Conservation (phyloP, 2,329 filamentous ascomycete species). For the Nigrospora osmanthi region DNA sequence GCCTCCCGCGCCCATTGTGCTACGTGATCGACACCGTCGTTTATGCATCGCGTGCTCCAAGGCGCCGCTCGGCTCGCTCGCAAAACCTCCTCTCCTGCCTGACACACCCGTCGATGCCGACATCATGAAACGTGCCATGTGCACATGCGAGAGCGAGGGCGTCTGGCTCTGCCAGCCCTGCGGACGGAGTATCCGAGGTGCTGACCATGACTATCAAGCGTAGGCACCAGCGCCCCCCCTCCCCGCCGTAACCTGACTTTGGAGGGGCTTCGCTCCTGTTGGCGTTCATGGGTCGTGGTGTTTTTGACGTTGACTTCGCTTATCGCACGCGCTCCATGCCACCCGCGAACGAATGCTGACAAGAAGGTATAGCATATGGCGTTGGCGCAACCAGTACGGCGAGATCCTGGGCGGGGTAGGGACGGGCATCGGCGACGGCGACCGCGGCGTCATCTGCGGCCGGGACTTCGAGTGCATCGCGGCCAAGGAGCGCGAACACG, state of each 20-base stretch:
- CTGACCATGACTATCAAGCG: conserved; percentile 52
- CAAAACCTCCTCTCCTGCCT: conserved; percentile 34
- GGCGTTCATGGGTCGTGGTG: too few relatives aligned
- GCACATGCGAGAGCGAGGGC: conserved; percentile 43
- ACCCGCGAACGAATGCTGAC: too few relatives aligned
- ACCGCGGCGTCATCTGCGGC: conserved; percentile 82
- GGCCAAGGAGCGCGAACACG: conserved; percentile 69
- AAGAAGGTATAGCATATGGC: conserved; percentile 60
- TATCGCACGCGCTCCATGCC: too few relatives aligned
- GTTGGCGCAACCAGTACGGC: conserved; percentile 80
- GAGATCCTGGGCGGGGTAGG: conserved; percentile 74
- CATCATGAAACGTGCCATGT: conserved; percentile 48
- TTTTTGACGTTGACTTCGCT: too few relatives aligned
- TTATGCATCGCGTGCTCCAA: conserved; percentile 70
- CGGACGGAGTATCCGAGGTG: conserved; percentile 59
- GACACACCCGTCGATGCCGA: conserved; percentile 41
- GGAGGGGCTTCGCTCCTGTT: not conserved
- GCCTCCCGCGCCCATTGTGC: conserved; percentile 57
- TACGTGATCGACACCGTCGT: conserved; percentile 71
- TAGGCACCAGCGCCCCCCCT: conserved; percentile 25
- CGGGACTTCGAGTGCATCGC: conserved; percentile 71
- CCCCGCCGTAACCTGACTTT: not conserved
- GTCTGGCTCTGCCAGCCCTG: conserved; percentile 87
- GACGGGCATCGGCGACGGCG: conserved; percentile 80
- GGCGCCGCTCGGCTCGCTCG: conserved; percentile 55